These are phyloP conservation scores for Chaetomiaceae sp. DNA, from an alignment of 2,329 filamentous ascomycete genomes.

Conservation along the genomic window DNA sequence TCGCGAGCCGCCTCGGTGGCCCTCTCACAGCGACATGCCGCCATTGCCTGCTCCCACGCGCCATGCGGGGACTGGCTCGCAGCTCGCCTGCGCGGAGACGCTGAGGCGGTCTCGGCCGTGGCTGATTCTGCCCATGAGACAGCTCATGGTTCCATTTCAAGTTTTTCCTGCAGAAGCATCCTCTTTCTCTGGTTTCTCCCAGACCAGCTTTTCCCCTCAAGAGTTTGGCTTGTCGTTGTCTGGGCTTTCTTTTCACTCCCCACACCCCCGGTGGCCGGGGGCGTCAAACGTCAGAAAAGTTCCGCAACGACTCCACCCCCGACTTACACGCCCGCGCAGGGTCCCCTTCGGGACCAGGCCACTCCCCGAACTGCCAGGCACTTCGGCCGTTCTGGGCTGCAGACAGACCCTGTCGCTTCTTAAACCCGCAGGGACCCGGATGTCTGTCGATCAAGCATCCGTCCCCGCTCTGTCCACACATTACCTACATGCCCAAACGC, in stretches of 20 bases:
- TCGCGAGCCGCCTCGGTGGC: slow-evolving; percentile 12
- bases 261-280: neutral
- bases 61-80: slow-evolving; percentile 25
- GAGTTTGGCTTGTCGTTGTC: neutral
- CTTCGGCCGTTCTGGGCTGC: slow-evolving; percentile 14
- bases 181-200: neutral
- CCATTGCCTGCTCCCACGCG: slow-evolving; percentile 5
- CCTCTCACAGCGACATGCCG: slow-evolving; percentile 18
- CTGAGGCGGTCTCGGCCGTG: slow-evolving; percentile 33
- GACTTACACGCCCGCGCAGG: slow-evolving; percentile 14
- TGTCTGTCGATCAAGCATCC: slow-evolving; percentile 35
- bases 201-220: neutral
- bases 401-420: slow-evolving; percentile 35
- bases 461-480: slow-evolving; percentile 32
- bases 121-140: slow-evolving; percentile 25
- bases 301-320: slow-evolving; percentile 4
- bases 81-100: slow-evolving; percentile 24
- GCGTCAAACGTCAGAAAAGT: neutral
- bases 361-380: slow-evolving; percentile 9
- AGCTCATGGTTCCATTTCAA: neutral
- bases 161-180: neutral
- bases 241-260: neutral
- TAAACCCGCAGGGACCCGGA: slow-evolving; percentile 41
- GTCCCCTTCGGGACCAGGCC: neutral
- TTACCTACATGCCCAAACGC: slow-evolving; percentile 30